Evolutionary conservation across 257 asterid species (phyloP).

Genomic region (Agastache rugosa): DNA sequence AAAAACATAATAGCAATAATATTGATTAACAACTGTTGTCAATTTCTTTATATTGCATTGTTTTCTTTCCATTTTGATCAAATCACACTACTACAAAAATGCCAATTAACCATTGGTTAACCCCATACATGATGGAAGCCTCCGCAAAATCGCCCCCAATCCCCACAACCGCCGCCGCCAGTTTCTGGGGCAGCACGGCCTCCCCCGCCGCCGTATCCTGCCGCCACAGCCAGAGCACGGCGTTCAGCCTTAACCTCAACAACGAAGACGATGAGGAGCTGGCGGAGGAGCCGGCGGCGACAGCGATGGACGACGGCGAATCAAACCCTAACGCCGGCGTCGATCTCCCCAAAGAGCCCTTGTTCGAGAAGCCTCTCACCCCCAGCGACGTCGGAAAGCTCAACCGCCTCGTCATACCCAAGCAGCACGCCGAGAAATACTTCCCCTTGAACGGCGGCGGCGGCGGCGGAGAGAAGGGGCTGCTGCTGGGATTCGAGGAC

Average conservation of each 20-base stretch:
- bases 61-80: slow-evolving; percentile 26
- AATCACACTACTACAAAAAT: slow-evolving; percentile 34
- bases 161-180: slow-evolving; percentile 1
- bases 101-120: slow-evolving; percentile 62
- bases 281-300: neutral
- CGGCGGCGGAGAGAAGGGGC: slow-evolving; percentile 49
- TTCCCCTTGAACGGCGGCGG: slow-evolving; percentile 65
- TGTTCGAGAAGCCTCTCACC: slow-evolving; percentile 87
- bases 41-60: slow-evolving; percentile 30
- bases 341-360: slow-evolving; percentile 45
- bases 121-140: slow-evolving; percentile 43
- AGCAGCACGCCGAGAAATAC: slow-evolving; percentile 85
- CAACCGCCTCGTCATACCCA: slow-evolving; percentile 91
- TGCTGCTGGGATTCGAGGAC: slow-evolving; percentile 74
- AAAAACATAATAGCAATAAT: neutral
- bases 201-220: neutral
- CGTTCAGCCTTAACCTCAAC: slow-evolving; percentile 53
- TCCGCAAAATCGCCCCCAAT: slow-evolving; percentile 21
- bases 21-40: neutral
- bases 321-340: neutral
- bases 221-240: slow-evolving; percentile 11
- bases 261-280: slow-evolving; percentile 49
- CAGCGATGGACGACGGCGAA: slow-evolving; percentile 14
- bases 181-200: slow-evolving; percentile 16
- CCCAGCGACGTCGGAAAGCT: slow-evolving; percentile 97